phyloP scores from a whole-genome alignment of 805 yeast genomes.

The Helenozyma baotianmanensis region DNA sequence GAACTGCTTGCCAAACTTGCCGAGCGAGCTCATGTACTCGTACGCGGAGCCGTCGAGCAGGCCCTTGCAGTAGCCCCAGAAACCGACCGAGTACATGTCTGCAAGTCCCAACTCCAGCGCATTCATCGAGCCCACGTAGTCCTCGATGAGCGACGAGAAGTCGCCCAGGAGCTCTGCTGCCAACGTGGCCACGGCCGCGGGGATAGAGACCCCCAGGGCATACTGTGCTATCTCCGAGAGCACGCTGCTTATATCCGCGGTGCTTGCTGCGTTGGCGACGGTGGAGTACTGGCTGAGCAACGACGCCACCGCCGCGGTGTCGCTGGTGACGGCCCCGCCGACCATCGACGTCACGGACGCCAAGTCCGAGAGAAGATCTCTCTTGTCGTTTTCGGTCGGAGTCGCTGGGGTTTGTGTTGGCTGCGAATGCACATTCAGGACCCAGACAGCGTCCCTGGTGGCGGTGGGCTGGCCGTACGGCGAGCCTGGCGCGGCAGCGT shows the following conservation, averaged over 20 bases:
- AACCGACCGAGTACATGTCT: constrained; percentile 35
- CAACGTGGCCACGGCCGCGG: constrained; percentile 12
- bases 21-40: constrained; percentile 5
- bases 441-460: too few species aligned
- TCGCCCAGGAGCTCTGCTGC: constrained; percentile 10
- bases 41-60: constrained; percentile 4
- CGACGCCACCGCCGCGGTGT: constrained; percentile 4
- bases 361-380: too few species aligned
- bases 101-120: constrained; percentile 35
- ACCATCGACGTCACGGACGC: too few species aligned
- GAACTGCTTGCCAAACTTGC: constrained; percentile 18
- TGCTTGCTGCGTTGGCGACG: constrained; percentile 3
- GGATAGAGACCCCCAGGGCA: constrained; percentile 13
- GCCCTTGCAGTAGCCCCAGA: constrained; percentile 44
- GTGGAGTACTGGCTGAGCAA: constrained; percentile 6
- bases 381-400: too few species aligned
- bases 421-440: too few species aligned
- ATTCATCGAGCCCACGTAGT: constrained; percentile 17
- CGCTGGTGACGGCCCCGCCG: too few species aligned
- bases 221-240: constrained; percentile 7
- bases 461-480: too few species aligned
- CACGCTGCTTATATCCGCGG: constrained; percentile 5
- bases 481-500: too few species aligned
- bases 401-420: too few species aligned
- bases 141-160: constrained; percentile 15